These are phyloP conservation scores for Chlamydomonas asymmetrica DNA, from an alignment of 139 green algal species.

Conservation along the genomic window DNA sequence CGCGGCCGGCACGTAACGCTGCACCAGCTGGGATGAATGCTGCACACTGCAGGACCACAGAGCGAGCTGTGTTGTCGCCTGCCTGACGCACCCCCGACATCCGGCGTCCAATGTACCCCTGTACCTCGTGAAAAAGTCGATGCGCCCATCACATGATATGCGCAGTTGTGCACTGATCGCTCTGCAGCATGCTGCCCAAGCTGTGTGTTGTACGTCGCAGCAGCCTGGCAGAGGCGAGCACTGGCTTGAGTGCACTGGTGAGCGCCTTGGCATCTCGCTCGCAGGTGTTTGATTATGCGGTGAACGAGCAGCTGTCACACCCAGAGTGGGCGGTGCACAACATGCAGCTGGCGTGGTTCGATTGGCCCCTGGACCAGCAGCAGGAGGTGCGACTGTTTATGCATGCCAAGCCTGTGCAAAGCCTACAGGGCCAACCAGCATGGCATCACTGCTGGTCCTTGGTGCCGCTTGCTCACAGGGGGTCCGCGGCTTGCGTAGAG, in stretches of 20 bases:
- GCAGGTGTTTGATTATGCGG: conserved; percentile 14
- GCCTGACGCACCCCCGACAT: neutral
- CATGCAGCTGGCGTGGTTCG: conserved; percentile 4
- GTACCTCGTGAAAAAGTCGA: neutral
- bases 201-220: neutral
- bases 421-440: no score
- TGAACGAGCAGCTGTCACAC: conserved; percentile 19
- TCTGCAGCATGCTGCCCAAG: neutral
- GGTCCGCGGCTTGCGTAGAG: no score
- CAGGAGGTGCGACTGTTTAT: no score
- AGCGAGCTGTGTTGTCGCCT: neutral
- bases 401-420: no score
- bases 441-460: no score
- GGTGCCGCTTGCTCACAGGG: no score
- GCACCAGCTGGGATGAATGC: neutral
- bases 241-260: neutral
- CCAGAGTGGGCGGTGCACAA: conserved; percentile 21
- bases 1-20: neutral
- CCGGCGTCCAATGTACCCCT: neutral
- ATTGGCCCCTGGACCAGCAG: conserved; percentile 23
- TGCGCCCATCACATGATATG: neutral
- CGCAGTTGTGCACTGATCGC: neutral
- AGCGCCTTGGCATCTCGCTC: neutral
- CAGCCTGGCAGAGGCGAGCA: neutral
- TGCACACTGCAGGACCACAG: neutral